These are phyloP conservation scores for Venturia pyrina DNA, from an alignment of 2,329 filamentous ascomycete genomes.

Conservation along the genomic window DNA sequence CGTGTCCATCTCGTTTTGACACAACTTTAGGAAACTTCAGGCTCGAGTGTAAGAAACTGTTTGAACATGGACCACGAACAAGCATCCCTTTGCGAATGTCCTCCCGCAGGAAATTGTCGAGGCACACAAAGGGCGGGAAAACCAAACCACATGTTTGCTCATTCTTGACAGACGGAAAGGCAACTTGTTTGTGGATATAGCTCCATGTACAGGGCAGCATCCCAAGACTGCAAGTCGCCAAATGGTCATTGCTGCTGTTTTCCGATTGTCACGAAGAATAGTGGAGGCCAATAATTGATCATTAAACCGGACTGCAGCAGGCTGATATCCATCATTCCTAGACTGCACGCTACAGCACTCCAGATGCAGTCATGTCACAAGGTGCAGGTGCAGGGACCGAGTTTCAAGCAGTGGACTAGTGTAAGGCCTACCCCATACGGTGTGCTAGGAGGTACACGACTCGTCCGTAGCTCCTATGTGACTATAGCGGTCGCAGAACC, in stretches of 20 bases:
- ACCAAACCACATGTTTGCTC: not conserved
- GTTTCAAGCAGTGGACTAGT: not conserved
- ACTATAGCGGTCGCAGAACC: constrained; percentile 11
- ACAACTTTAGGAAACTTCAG: not conserved
- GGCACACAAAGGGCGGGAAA: not conserved
- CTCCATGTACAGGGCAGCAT: not conserved
- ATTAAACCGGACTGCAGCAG: not conserved
- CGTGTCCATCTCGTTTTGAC: not conserved
- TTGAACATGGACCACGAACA: not conserved
- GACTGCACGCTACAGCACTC: not conserved
- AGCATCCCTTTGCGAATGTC: not conserved
- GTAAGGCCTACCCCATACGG: not conserved
- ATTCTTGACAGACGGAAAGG: not conserved
- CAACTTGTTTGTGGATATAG: not conserved
- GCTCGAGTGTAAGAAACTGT: constrained; percentile 3
- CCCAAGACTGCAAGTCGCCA: not conserved
- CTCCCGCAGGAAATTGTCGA: not conserved
- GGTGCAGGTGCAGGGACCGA: constrained; percentile 1
- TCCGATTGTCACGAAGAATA: not conserved
- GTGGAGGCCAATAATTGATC: not conserved
- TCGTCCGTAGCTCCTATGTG: constrained; percentile 4
- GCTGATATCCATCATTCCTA: not conserved
- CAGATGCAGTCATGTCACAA: not conserved
- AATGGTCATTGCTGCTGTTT: not conserved
- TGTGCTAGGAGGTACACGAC: not conserved